Percentiles rank a stretch among this genome's conserved stretches.
These are phyloP conservation scores for Globisporangium sylvaticum DNA, from an alignment of 352 stramenopile species.

Conservation along the genomic window DNA sequence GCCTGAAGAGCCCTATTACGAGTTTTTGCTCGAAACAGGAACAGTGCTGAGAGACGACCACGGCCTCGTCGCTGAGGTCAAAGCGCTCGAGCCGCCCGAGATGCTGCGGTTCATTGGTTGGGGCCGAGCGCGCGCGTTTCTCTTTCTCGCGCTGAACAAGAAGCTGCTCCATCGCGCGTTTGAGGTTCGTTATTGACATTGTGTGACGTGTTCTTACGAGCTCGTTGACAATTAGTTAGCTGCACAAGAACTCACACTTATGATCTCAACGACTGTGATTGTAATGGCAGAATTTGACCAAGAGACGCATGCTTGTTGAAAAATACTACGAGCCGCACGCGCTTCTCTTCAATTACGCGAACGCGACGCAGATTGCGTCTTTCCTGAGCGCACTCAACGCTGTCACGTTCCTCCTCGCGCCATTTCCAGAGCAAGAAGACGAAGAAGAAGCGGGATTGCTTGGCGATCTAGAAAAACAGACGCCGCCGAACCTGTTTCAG, in stretches of 20 bases:
- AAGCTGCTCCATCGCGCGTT: conserved; percentile 71
- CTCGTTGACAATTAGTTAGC: no score
- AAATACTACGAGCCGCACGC: conserved; percentile 58
- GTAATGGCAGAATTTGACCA: conserved; percentile 54
- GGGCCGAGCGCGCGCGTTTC: conserved; percentile 57
- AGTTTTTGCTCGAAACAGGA: conserved; percentile 59
- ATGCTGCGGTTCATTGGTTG: conserved; percentile 60
- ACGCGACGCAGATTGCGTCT: conserved; percentile 43
- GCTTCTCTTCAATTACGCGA: conserved; percentile 64
- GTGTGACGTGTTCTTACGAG: background rate
- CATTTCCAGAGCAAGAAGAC: conserved; percentile 18
- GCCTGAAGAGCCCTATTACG: conserved; percentile 72
- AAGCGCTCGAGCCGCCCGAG: conserved; percentile 22
- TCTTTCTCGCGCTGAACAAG: conserved; percentile 70
- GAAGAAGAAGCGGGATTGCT: conserved; percentile 1
- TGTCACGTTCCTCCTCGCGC: conserved; percentile 52
- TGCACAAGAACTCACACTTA: background rate
- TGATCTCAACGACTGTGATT: background rate
- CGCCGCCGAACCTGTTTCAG: conserved; percentile 52
- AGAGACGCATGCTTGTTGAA: conserved; percentile 53
- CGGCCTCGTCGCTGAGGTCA: conserved; percentile 55
- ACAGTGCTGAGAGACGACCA: conserved; percentile 63
- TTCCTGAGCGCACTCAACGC: conserved; percentile 71
- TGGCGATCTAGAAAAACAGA: conserved; percentile 11
- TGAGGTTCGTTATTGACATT: conserved; percentile 20